Evolutionary conservation across 192 early-diverging fungal species (phyloP).

Genomic region (Backusella mclennaniae): DNA sequence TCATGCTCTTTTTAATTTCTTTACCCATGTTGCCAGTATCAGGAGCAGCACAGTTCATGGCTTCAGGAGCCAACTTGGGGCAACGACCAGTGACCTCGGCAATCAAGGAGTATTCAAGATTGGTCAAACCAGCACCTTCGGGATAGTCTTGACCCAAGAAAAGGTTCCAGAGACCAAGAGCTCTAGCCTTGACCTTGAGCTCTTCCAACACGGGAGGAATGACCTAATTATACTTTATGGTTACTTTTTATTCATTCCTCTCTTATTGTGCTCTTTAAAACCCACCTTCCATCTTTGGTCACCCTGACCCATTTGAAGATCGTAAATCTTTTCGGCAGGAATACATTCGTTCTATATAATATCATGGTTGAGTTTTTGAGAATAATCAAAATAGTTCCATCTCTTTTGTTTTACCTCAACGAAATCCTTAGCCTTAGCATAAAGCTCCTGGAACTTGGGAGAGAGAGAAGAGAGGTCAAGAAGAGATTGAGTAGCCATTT

Average conservation of each 20-base stretch:
- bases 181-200: conserved; percentile 84
- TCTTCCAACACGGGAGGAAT: conserved; percentile 86
- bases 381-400: background rate
- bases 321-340: conserved; percentile 82
- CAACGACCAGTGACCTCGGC: conserved; percentile 89
- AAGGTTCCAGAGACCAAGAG: conserved; percentile 95
- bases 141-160: conserved; percentile 81
- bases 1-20: background rate
- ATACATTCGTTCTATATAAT: conserved; percentile 81
- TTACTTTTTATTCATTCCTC: too few relatives aligned
- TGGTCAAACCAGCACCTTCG: conserved; percentile 86
- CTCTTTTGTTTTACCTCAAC: conserved; percentile 48
- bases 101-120: conserved; percentile 92
- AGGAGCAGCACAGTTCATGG: conserved; percentile 90
- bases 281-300: conserved; percentile 83
- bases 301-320: conserved; percentile 68
- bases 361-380: background rate
- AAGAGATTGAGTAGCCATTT: conserved; percentile 36
- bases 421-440: conserved; percentile 55
- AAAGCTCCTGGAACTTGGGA: conserved; percentile 51
- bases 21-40: conserved; percentile 96
- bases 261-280: background rate
- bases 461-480: conserved; percentile 41
- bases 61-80: conserved; percentile 83
- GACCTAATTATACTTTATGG: conserved; percentile 29